Evolutionary conservation across 176 grass and related monocot genomes (phyloP), one percentile per base, ranked within the genome.

Genomic region (Tillandsia fasciculata): DNA sequence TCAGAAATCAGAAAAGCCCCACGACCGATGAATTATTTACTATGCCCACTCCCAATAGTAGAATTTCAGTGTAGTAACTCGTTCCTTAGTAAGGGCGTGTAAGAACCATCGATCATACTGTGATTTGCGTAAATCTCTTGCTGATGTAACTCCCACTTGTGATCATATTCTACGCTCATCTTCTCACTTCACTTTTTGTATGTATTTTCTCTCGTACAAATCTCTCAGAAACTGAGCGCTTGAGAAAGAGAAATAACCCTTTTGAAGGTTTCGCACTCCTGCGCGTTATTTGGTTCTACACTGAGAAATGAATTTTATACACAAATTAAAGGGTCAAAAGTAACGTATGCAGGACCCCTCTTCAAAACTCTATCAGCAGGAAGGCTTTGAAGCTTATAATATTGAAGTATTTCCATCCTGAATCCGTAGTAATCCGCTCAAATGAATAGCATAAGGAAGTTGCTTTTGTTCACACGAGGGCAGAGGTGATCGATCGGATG

Each of bases 391-490:
- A 42, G 33, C 33, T 6, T 42, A 42, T 61, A 9, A 18, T 61
- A 17, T 17, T 17, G 8, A 12, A 57, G 53, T 15, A 15, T 57
- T 17, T 57, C 53, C 53, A 17, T 57, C 7, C n/a, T 17, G 5
- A 3, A 12, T 57, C 53, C 13, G 12, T 57, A 14, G 10, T 26
- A 49, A 52, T 64, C 67, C 48, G 70, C 28, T 49, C 52, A 51
- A 11, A 64, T 53, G 50, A 13, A 81, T 9, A 10, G 64, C 54
- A 74, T 52, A 48, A 70, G 70, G 48, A 11, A 71, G 53, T 20
- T 52, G 47, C 53, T 42, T 17, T 65, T 47, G 65, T 89, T 85
- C 56, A 74, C 84, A 12, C 78, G 87, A 70, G 73, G 87, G 66
- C 85, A 82, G 28, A 92, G 73, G 79, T 92, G 78, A 65, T 61